Evolutionary conservation across 805 yeast species (phyloP), one percentile per base, ranked within the genome.

Genomic region (Citeromyces matritensis): DNA sequence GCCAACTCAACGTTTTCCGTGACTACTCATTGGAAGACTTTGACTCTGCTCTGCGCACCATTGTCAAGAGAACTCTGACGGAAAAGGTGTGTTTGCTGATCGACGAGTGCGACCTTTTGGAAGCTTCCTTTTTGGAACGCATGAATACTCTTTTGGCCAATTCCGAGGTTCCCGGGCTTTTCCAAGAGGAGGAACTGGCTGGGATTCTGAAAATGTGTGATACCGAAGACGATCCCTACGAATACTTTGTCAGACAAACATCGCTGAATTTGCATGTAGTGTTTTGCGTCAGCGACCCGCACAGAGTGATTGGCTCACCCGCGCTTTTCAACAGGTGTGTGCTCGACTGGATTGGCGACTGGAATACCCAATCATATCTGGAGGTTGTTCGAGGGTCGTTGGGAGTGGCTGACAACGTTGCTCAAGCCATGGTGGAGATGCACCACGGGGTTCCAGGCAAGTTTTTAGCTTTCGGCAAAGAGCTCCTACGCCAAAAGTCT

Each of bases 141-240:
- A 84, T 88, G 91, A 88, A 88, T 43, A 82, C 94, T 0, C 55
- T 88, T n/a, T 60, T 88, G 25, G 95, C 96, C 0, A 88, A 88
- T 50, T 81, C 94, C 0, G 96, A 88, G 44, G 65, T 85, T 25
- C 95, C 95, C 1, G 95, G 94, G 4, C 55, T 88, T 9, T 88
- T 83, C 48, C 80, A 70, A 34, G 85, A 74, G 0, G 93, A 82
- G 7, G 86, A 81, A 6, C 64, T 58, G 31, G 54, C 53, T 1
- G 36, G 58, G 2, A 53, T 86, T 34, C 55, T 80, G 57, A 50
- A 49, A 2, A 41, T 65, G 2, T 73, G 93, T 35, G 88, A 77
- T 39, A 55, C 80, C 0, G 63, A 70, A 14, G 78, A 76, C 5
- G 95, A 85, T 43, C 45, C 79, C 2, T 74, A 77, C 39, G 43